Base-by-base conservation (phyloP, 805 yeast genomes). In the Teunomyces aglyptinius region DNA sequence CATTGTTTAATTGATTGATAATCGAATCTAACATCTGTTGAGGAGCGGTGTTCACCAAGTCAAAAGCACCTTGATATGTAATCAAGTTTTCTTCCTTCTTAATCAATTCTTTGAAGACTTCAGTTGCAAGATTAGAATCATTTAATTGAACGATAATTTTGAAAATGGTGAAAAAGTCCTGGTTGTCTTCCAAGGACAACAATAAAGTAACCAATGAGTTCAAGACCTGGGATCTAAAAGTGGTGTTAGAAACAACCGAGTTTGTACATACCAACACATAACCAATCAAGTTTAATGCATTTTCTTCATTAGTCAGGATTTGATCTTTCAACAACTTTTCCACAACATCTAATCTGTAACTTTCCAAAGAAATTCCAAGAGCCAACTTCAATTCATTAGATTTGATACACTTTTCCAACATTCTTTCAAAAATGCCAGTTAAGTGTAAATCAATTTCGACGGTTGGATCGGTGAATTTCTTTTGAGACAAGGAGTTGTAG, bases 11-110 rank as follows among this genome's bases (percentile, higher is more conserved):
- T 5, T 60, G 61, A 33, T 75, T 70, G 20, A 76, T 67, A 5
- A 84, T 75, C 39, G 72, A 76, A 46, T 82, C 85, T 48, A 91
- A 75, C 54, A 94, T 76, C 61, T 89, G 95, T 70, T 92, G 98
- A 6, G 96, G 81, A 0, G 97, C 97, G 12, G 95, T 83, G 45
- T 83, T 83, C 5, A 91, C 97, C 49, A 94, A 78, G 65, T 94
- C 99, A 65, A 94, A 94, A 1, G 97, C 97, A 45, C 92, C 88
- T 73, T 94, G 99, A 66, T 82, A 88, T 2, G 96, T 96, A 49
- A 86, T 75, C 52, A 82, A 73, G 41, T 62, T 65, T 51, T 75
- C 78, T 15, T 73, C 63, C 42, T 75, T 67, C n/a, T 72, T 66
- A 34, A 89, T 59, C 50, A 88, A 73, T 49, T 78, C 78, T 55